A percentile compares a stretch with the other conserved stretches of the same genome.
These are phyloP conservation scores for Tilletia caries DNA, from an alignment of 1,284 basidiomycete species.

Conservation along the genomic window DNA sequence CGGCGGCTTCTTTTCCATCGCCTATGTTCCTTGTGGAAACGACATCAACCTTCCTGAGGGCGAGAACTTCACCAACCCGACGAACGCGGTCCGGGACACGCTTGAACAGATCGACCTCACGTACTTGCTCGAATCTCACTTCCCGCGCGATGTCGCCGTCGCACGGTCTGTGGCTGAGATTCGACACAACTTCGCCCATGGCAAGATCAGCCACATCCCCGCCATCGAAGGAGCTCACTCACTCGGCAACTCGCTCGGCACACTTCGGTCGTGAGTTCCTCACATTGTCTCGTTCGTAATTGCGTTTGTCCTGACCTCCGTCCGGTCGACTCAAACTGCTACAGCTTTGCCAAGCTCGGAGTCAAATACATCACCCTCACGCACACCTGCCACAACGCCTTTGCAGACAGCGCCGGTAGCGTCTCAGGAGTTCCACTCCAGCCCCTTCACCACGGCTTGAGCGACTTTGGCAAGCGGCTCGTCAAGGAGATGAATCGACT, in stretches of 20 bases:
- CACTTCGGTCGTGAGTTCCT: constrained; percentile 17
- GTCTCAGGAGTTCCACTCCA: constrained; percentile 6
- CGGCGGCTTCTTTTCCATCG: constrained; percentile 37
- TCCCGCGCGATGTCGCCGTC: constrained; percentile 11
- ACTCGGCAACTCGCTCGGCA: constrained; percentile 22
- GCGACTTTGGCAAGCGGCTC: constrained; percentile 20
- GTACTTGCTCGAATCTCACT: constrained; percentile 26
- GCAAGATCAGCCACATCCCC: constrained; percentile 6
- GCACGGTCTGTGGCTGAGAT: constrained; percentile 3
- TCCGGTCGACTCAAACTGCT: background rate
- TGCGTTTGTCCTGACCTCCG: background rate
- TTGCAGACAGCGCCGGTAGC: constrained; percentile 26
- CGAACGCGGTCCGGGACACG: constrained; percentile 25
- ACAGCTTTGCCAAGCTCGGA: constrained; percentile 19
- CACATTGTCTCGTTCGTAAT: too few species aligned
- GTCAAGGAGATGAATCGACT: constrained; percentile 27
- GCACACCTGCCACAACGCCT: constrained; percentile 29
- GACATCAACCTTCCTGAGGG: constrained; percentile 17
- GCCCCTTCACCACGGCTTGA: constrained; percentile 25
- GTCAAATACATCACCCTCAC: constrained; percentile 31
- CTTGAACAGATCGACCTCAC: constrained; percentile 35
- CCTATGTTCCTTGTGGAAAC: constrained; percentile 30
- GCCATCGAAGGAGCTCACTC: constrained; percentile 25
- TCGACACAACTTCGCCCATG: background rate
- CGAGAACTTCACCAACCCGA: constrained; percentile 26